Base-by-base conservation (phyloP, 2,329 filamentous ascomycete genomes). In the Triangularia setosa region DNA sequence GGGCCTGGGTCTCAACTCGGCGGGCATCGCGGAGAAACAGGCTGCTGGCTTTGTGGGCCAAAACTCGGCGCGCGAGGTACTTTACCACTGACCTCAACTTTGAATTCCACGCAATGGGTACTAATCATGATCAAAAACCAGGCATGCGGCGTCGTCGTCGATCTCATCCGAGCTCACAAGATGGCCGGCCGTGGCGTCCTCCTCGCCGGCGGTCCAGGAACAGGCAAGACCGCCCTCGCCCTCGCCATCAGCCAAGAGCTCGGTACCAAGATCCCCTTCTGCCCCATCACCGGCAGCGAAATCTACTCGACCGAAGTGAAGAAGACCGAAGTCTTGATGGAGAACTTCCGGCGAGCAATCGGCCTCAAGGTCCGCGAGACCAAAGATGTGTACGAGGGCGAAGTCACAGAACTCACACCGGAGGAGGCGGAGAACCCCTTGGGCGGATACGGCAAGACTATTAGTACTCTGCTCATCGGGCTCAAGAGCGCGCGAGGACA, bases 241-340 rank as follows among this genome's bases (percentile, higher is more conserved):
- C 86, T 98, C 66, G 95, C 95, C 58, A 92, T 99, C 71, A 96
- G 92, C 77, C 95, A 98, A 79, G 95, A 99, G 78, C 84, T 99
- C 69, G 95, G 95, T 71, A 97, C 93, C 58, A 98, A 97, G 82
- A 96, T 99, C 64, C 95, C 95, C 6, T 99, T 99, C 77, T 97
- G 95, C 78, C 93, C 94, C 44, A 98, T 99, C 75, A 95, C 97
- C 61, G 95, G 93, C 72, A 97, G 93, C 82, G 95, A 99, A 79
- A 90, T 99, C 73, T 99, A 97, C 81, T 97, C 92, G 71, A 90
- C 94, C 55, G 95, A 99, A 79, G 93, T 99, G 69, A 99, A 99
- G 87, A 99, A 99, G 87, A 99, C 95, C 58, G 95, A 99, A 79
- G 90, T 96, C 70, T 81, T 99, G 75, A 98, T 98, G 95, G 95